Evolutionary conservation across 2,329 filamentous ascomycete species (phyloP).

Genomic region (Geosmithia flava): DNA sequence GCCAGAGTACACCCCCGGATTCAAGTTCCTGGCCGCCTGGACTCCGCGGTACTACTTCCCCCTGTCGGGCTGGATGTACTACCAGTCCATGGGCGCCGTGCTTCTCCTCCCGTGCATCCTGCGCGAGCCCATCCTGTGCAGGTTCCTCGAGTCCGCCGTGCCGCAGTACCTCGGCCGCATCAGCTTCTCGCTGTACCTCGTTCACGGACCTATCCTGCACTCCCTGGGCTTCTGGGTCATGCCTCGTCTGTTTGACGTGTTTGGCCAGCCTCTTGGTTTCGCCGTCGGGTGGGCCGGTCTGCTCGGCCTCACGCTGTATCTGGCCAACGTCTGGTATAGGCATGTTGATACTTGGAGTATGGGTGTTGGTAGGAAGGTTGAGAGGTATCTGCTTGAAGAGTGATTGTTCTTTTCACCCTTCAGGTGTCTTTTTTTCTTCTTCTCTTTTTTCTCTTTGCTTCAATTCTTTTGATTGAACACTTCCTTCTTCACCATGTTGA

Average conservation of each 20-base stretch:
- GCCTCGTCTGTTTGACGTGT: constrained; percentile 23
- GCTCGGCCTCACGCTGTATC: constrained; percentile 17
- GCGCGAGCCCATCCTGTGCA: constrained; percentile 14
- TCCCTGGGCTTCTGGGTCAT: constrained; percentile 47
- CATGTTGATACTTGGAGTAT: constrained; percentile 24
- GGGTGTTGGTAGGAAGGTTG: constrained; percentile 21
- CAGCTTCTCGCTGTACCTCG: constrained; percentile 28
- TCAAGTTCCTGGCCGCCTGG: constrained; percentile 17
- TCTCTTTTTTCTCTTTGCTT: not conserved
- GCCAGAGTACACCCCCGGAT: constrained; percentile 24
- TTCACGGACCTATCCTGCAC: constrained; percentile 44
- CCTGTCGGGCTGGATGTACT: constrained; percentile 25
- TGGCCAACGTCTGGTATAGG: constrained; percentile 20
- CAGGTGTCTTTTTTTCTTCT: not conserved
- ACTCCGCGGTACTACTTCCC: constrained; percentile 22
- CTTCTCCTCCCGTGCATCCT: constrained; percentile 21
- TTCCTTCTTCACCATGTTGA: not conserved
- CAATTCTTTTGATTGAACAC: not conserved
- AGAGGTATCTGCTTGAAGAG: constrained; percentile 7
- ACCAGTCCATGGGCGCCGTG: constrained; percentile 22
- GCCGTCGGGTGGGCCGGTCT: constrained; percentile 18
- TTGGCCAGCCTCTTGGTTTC: constrained; percentile 16
- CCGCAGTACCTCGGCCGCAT: constrained; percentile 25
- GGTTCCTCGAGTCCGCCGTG: constrained; percentile 14
- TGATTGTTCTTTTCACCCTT: not conserved